Percentiles rank a stretch among this genome's conserved stretches.
Conservation (phyloP, 2,329 filamentous ascomycete genomes). For the Trichoderma sp. region DNA sequence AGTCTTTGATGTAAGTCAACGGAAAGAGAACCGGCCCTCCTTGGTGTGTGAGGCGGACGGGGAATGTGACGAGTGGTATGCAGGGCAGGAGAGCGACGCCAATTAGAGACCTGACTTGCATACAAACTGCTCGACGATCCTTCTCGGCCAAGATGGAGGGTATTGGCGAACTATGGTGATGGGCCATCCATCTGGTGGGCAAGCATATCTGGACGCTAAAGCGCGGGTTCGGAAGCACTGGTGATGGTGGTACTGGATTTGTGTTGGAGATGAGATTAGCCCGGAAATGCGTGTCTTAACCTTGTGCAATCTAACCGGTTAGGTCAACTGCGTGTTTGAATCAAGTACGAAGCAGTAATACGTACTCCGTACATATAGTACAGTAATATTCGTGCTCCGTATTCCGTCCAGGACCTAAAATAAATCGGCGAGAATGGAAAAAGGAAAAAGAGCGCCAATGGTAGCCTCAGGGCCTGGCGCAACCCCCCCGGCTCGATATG, state of each 20-base stretch:
- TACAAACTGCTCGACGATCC: constrained; percentile 1
- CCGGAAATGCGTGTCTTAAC: not conserved
- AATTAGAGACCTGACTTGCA: constrained; percentile 10
- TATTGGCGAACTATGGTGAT: not conserved
- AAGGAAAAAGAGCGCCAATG: not conserved
- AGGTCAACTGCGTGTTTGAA: not conserved
- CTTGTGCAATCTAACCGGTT: not conserved
- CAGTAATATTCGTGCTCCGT: too few species aligned
- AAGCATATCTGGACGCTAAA: not conserved
- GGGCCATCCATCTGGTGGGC: constrained; percentile 9
- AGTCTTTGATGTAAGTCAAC: not conserved
- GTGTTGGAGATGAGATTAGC: constrained; percentile 1
- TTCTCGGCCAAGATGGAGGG: constrained; percentile 1
- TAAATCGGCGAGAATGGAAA: not conserved
- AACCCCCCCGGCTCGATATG: not conserved
- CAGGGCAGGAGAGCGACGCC: constrained; percentile 6
- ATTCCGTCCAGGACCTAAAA: not conserved
- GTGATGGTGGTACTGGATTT: not conserved
- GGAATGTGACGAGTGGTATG: constrained; percentile 12
- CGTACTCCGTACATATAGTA: not conserved
- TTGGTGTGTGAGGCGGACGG: not conserved
- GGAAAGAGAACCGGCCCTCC: not conserved
- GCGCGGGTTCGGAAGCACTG: not conserved
- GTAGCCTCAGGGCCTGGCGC: not conserved
- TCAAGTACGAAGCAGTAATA: not conserved